These are phyloP conservation scores for Ceratocystis lukuohia DNA, from an alignment of 2,329 filamentous ascomycete species.

Conservation along the genomic window DNA sequence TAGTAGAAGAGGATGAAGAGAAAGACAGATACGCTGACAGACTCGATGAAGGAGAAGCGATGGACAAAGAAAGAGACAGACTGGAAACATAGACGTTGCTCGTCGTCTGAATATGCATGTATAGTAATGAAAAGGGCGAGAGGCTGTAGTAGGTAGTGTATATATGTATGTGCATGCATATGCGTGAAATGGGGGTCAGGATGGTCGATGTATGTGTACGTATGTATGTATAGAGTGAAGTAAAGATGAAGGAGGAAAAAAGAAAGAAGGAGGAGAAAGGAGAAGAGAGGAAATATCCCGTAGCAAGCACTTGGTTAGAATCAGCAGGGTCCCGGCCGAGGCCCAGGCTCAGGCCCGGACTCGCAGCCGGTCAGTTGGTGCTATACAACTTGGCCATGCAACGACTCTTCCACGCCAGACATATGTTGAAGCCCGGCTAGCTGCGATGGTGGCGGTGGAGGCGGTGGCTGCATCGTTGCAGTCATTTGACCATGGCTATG, in stretches of 20 bases:
- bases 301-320: too few species aligned
- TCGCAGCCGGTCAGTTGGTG: slow-evolving; percentile 4
- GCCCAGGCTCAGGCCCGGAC: too few species aligned
- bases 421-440: slow-evolving; percentile 10
- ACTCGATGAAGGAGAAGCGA: neutral
- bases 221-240: neutral
- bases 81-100: neutral
- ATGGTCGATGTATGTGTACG: neutral
- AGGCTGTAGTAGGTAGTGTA: neutral
- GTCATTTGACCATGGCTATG: slow-evolving; percentile 5
- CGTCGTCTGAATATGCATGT: neutral
- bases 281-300: neutral
- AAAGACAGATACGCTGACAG: neutral
- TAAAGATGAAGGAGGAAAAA: neutral
- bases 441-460: neutral
- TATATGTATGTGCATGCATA: neutral
- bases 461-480: slow-evolving; percentile 3
- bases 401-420: slow-evolving; percentile 15
- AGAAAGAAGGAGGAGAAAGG: neutral
- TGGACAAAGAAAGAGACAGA: neutral
- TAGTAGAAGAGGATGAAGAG: neutral
- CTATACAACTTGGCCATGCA: slow-evolving; percentile 17
- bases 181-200: neutral
- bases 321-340: too few species aligned
- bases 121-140: neutral